Conservation (phyloP, 1,284 basidiomycete genomes). For the Xerocomus minutiporus region DNA sequence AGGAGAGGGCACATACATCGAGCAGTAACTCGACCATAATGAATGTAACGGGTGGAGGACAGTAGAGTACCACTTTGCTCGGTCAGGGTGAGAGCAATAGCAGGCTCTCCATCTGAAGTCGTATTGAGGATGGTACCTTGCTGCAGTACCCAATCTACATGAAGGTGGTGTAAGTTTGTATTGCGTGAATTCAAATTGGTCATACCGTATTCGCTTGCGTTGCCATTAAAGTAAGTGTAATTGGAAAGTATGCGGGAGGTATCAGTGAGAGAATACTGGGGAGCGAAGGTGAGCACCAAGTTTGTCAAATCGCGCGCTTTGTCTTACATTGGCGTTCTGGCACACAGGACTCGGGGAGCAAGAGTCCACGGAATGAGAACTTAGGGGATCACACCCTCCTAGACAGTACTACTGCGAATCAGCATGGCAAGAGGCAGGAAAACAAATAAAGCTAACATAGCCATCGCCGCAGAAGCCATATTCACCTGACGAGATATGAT, state of each 20-base stretch:
- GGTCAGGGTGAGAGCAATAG: constrained; percentile 60
- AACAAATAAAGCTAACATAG: constrained; percentile 34
- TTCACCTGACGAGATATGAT: constrained; percentile 45
- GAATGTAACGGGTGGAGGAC: constrained; percentile 75
- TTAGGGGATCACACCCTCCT: constrained; percentile 77
- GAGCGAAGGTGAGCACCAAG: constrained; percentile 2
- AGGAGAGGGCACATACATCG: constrained; percentile 41
- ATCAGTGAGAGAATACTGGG: constrained; percentile 60
- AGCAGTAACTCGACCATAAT: constrained; percentile 76
- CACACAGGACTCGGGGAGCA: constrained; percentile 74
- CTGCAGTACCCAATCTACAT: constrained; percentile 66
- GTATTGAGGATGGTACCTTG: constrained; percentile 62
- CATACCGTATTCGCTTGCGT: constrained; percentile 56
- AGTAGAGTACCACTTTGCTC: constrained; percentile 69
- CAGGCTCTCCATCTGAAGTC: constrained; percentile 59
- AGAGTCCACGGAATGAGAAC: constrained; percentile 57
- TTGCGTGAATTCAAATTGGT: background rate
- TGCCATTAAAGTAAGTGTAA: constrained; percentile 64
- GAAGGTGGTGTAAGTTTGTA: background rate
- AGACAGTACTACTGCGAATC: constrained; percentile 57
- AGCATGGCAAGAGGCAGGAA: constrained; percentile 1
- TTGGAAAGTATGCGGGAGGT: constrained; percentile 65
- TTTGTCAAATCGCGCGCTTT: background rate
- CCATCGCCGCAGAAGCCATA: constrained; percentile 70
- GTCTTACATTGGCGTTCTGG: constrained; percentile 52